Evolutionary conservation across 225 moss, liverwort and hornwort species (phyloP), one percentile per base, ranked within the genome.

Genomic region (Physcomitrium patens): DNA sequence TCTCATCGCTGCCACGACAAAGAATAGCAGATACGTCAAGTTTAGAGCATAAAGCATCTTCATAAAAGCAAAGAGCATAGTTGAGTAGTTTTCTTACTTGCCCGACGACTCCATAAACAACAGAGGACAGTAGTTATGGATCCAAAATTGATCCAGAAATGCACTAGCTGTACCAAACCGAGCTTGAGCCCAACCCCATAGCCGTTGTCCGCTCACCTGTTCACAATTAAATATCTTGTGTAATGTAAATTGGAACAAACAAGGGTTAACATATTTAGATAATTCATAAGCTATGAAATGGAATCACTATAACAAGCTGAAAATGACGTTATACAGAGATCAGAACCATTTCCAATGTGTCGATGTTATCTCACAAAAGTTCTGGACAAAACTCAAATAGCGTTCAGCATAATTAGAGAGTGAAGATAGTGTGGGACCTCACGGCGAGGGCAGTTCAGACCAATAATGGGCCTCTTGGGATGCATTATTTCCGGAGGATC

Each of bases 81-180:
- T 8, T 60, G 19, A 52, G 55, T 46, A 24, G 48, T 9, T 26
- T 67, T 67, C 89, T 90, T 65, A 90, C 89, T 87, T 90, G 58
- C 89, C 89, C 51, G 87, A 87, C 16, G 74, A 0, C 78, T 90
- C 89, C 84, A 85, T 75, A 73, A 90, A 90, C 73, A 87, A 59
- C 24, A 90, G 86, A 13, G 89, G 89, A 65, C 89, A 90, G 46
- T 86, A 90, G 23, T 90, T 90, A 77, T 90, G 85, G 61, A 90
- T 77, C 89, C 89, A 90, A 50, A 87, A 90, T 46, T 84, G 89
- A 63, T 82, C 80, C 5, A 90, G 78, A 83, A 90, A 90, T 47
- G 85, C 80, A 74, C 60, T 74, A 31, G 89, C 80, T 67, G 89
- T 80, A 65, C 84, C 82, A 45, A 90, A 90, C 43, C 89, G 87